These are phyloP conservation scores for Terana coerulea DNA, from an alignment of 768 basidiomycete genomes.

Conservation along the genomic window DNA sequence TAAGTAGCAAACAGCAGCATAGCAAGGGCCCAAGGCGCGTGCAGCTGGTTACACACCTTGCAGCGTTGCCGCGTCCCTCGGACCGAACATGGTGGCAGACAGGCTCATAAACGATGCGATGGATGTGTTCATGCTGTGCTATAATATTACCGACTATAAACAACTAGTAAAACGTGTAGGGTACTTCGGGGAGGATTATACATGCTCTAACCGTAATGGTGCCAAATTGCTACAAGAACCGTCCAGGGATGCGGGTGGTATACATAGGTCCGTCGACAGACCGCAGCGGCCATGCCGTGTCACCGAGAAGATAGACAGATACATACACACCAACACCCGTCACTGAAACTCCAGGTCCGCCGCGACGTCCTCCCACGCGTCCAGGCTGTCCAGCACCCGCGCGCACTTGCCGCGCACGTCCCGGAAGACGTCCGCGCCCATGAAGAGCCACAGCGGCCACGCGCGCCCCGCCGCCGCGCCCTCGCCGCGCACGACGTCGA, in stretches of 20 bases:
- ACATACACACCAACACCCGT: no score
- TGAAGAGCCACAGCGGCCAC: conserved; percentile 45
- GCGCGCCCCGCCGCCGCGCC: conserved; percentile 42
- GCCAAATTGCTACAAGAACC: not conserved
- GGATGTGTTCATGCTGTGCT: not conserved
- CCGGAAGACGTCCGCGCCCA: conserved; percentile 50
- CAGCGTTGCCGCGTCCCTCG: no score
- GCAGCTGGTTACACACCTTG: no score
- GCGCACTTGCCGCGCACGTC: conserved; percentile 48
- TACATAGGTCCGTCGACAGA: not conserved
- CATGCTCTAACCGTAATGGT: not conserved
- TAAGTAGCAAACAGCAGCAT: no score
- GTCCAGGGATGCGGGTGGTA: conserved; percentile 5
- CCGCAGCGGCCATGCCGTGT: conserved; percentile 3
- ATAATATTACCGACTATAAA: not conserved
- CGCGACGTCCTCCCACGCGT: conserved; percentile 51
- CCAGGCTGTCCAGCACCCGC: conserved; percentile 41
- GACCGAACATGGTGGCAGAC: no score
- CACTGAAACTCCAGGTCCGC: conserved; percentile 23
- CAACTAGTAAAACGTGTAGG: no score
- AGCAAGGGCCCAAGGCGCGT: no score
- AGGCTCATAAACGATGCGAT: not conserved
- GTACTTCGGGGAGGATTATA: no score
- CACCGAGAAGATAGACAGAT: not conserved
- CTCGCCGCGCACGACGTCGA: conserved; percentile 46